phyloP scores from a whole-genome alignment of 176 grass and related monocot species.

The Raddia distichophylla region DNA sequence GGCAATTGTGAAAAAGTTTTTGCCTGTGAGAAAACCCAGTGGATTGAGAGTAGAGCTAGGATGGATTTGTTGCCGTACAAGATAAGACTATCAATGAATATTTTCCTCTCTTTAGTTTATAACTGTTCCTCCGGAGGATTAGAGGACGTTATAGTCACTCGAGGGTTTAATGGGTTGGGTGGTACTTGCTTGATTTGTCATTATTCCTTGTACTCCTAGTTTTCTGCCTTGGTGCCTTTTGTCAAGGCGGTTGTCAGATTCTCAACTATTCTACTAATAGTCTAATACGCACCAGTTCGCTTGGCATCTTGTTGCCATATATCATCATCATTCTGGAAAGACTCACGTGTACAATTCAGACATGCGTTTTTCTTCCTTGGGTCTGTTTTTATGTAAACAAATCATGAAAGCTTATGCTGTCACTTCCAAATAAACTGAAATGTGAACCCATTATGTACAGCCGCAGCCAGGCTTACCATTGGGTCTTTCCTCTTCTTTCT shows the following conservation, averaged over 20 bases:
- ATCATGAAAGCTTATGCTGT: neutral
- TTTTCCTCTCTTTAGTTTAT: neutral
- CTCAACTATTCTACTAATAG: conserved; percentile 7
- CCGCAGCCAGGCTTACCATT: too few relatives aligned
- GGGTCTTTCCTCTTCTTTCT: too few relatives aligned
- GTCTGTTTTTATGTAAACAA: neutral
- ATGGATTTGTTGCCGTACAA: conserved; percentile 3
- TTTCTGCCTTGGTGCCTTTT: neutral
- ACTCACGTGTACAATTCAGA: neutral
- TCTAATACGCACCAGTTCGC: neutral
- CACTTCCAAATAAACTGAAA: neutral
- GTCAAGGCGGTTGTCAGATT: conserved; percentile 14
- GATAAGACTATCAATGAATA: neutral
- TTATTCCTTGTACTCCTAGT: neutral
- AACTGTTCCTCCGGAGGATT: neutral
- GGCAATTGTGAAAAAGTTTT: neutral
- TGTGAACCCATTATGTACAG: too few relatives aligned
- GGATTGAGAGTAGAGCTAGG: conserved; percentile 15
- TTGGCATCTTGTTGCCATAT: too few relatives aligned
- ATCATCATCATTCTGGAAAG: neutral
- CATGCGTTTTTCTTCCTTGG: neutral
- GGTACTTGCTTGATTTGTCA: conserved; percentile 27
- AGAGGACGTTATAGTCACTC: conserved; percentile 9
- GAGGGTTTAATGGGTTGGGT: conserved; percentile 5
- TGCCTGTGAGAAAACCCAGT: neutral